Evolutionary conservation across 106 monocot genomes (phyloP).

Genomic region (Narthecium ossifragum): DNA sequence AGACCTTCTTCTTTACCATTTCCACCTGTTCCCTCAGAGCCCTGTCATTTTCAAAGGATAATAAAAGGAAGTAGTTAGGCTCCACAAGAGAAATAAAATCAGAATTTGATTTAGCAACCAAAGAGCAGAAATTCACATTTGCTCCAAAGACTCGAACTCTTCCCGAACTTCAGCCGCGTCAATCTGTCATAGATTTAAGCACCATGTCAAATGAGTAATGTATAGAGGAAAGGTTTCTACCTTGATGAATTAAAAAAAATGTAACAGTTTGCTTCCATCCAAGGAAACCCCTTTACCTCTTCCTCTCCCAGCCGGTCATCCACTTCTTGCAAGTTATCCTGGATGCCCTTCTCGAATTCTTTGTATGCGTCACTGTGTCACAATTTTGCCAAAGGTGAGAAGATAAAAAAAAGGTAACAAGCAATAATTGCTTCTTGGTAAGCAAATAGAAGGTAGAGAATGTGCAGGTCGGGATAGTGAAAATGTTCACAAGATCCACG

Average conservation of each 20-base stretch:
- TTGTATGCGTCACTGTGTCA: slow-evolving; percentile 85
- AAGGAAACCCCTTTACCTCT: slow-evolving; percentile 41
- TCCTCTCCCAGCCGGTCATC: slow-evolving; percentile 94
- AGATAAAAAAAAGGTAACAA: neutral
- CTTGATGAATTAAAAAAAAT: neutral
- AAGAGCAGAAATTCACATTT: slow-evolving; percentile 37
- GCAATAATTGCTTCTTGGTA: too few species aligned
- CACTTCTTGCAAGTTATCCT: slow-evolving; percentile 75
- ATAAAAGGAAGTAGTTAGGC: neutral
- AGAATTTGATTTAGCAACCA: neutral
- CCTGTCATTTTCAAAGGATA: slow-evolving; percentile 24
- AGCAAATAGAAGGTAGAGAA: too few species aligned
- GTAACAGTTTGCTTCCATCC: neutral
- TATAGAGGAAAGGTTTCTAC: neutral
- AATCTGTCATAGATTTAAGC: slow-evolving; percentile 36
- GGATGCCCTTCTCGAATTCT: slow-evolving; percentile 96
- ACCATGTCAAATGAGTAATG: neutral
- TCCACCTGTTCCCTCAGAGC: slow-evolving; percentile 69
- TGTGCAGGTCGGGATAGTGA: too few species aligned
- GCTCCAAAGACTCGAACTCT: slow-evolving; percentile 66
- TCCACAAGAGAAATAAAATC: neutral
- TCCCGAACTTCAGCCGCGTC: slow-evolving; percentile 81
- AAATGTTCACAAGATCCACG: too few species aligned
- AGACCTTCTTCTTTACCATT: slow-evolving; percentile 70
- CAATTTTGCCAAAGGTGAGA: neutral